These are phyloP conservation scores for Rusavskia elegans DNA, from an alignment of 495 filamentous ascomycete species.

Conservation along the genomic window DNA sequence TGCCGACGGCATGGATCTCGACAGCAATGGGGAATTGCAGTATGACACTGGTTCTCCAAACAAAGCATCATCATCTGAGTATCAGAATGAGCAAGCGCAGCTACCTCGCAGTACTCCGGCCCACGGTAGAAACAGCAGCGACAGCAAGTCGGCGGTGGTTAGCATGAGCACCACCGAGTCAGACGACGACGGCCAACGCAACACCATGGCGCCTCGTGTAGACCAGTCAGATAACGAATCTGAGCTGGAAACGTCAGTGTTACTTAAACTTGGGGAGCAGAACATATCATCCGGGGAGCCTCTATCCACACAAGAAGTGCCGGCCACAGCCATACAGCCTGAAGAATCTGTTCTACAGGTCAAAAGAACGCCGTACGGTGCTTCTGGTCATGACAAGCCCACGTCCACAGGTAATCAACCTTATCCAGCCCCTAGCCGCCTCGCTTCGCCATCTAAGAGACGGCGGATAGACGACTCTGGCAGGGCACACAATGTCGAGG, in stretches of 20 bases:
- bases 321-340: slow-evolving; percentile 10
- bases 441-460: neutral
- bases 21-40: neutral
- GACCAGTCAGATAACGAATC: slow-evolving; percentile 3
- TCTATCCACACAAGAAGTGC: neutral
- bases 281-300: neutral
- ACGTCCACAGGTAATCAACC: neutral
- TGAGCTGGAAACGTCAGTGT: slow-evolving; percentile 7
- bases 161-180: too few species aligned
- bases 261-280: slow-evolving; percentile 1
- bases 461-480: neutral
- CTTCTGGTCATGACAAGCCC: neutral
- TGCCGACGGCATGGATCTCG: neutral
- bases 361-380: slow-evolving; percentile 11
- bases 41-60: neutral
- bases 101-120: too few species aligned
- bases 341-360: slow-evolving; percentile 10
- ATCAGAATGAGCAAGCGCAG: too few species aligned
- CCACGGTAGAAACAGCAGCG: too few species aligned
- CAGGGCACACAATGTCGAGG: neutral
- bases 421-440: neutral
- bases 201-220: neutral
- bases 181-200: too few species aligned
- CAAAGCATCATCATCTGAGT: too few species aligned
- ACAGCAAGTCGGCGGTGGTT: too few species aligned